phyloP scores from a whole-genome alignment of 208 protist species.

The Trichomonas tenax region DNA sequence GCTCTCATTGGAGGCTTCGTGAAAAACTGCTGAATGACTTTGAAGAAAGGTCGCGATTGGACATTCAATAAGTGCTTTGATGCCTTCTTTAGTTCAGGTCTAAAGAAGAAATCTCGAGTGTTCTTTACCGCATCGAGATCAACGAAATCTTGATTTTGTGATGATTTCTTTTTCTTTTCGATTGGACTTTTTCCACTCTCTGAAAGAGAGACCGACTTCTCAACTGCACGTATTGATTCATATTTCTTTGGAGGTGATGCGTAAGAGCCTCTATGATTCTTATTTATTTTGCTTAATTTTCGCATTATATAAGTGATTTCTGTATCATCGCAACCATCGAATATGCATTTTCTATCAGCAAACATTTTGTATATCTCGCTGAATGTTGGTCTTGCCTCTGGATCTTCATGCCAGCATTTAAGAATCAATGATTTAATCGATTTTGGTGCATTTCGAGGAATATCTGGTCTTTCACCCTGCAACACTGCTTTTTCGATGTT shows the following conservation, averaged over 20 bases:
- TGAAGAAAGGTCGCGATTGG: neutral
- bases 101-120: neutral
- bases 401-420: neutral
- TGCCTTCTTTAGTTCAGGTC: neutral
- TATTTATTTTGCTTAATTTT: neutral
- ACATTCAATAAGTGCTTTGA: neutral
- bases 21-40: neutral
- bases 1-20: neutral
- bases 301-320: neutral
- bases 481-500: neutral
- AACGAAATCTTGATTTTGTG: neutral
- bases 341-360: neutral
- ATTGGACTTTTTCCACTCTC: neutral
- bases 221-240: too few relatives aligned
- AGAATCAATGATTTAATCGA: neutral
- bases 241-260: too few relatives aligned
- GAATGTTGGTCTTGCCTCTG: neutral
- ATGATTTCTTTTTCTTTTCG: neutral
- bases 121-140: neutral
- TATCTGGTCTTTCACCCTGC: neutral
- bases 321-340: neutral
- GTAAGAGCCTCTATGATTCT: neutral
- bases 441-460: neutral
- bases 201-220: neutral
- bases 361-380: neutral